These are phyloP conservation scores for Bombardia bombarda DNA, from an alignment of 495 filamentous ascomycete genomes.

Conservation along the genomic window DNA sequence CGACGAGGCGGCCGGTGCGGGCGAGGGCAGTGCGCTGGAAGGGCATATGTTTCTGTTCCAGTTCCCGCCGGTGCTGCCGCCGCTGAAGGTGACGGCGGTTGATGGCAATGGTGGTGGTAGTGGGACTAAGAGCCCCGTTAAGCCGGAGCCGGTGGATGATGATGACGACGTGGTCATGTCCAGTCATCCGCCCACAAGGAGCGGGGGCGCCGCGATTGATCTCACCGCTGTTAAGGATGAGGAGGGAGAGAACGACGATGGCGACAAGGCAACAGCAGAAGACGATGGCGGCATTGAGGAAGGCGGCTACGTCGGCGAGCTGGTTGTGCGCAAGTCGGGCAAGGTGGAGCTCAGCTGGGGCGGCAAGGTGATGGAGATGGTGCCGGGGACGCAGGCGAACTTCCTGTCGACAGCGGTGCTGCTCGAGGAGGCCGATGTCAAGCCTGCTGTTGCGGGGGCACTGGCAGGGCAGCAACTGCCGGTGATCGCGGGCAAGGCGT, in stretches of 20 bases:
- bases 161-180: slow-evolving; percentile 15
- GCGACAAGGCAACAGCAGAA: slow-evolving; percentile 5
- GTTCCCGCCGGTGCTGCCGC: slow-evolving; percentile 53
- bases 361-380: slow-evolving; percentile 40
- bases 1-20: slow-evolving; percentile 13
- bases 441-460: slow-evolving; percentile 22
- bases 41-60: slow-evolving; percentile 58
- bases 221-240: slow-evolving; percentile 27
- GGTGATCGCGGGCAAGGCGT: slow-evolving; percentile 35
- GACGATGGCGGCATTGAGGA: slow-evolving; percentile 14
- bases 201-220: slow-evolving; percentile 18
- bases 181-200: slow-evolving; percentile 2
- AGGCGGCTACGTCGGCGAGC: slow-evolving; percentile 48
- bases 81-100: too few relatives aligned
- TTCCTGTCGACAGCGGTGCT: slow-evolving; percentile 40
- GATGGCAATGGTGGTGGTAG: too few relatives aligned
- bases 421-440: slow-evolving; percentile 34
- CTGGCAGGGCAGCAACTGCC: not conserved
- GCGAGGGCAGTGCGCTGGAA: slow-evolving; percentile 22
- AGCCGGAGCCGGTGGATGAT: slow-evolving; percentile 22
- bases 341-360: slow-evolving; percentile 55
- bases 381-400: slow-evolving; percentile 30
- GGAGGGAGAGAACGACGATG: slow-evolving; percentile 15
- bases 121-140: slow-evolving; percentile 19
- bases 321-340: slow-evolving; percentile 53